Conservation (phyloP, 106 monocot genomes). For the Platanthera guangdongensis region DNA sequence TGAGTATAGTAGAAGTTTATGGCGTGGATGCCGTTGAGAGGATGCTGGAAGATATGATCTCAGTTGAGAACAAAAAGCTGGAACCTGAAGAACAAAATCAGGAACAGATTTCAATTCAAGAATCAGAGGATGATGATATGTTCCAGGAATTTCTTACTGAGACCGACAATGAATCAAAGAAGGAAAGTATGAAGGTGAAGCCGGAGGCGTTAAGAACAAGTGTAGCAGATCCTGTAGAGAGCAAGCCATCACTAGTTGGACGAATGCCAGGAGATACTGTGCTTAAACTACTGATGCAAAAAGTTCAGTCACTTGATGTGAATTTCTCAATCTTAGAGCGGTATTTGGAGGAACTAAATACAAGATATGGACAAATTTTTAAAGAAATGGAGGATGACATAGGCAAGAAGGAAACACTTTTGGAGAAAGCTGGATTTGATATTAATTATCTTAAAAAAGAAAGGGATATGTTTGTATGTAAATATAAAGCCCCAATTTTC, state of each 20-base stretch:
- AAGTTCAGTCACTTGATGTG: slow-evolving; percentile 69
- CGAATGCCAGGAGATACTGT: slow-evolving; percentile 84
- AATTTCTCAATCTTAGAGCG: slow-evolving; percentile 74
- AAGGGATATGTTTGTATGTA: slow-evolving; percentile 49
- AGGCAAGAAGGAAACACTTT: slow-evolving; percentile 23
- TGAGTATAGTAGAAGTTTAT: slow-evolving; percentile 72
- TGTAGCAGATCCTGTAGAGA: slow-evolving; percentile 31
- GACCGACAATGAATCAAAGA: slow-evolving; percentile 18
- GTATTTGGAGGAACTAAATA: slow-evolving; percentile 74
- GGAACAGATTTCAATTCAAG: slow-evolving; percentile 24
- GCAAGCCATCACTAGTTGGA: slow-evolving; percentile 41
- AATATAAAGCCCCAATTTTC: not conserved
- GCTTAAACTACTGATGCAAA: slow-evolving; percentile 87
- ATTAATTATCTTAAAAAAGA: slow-evolving; percentile 43
- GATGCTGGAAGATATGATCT: slow-evolving; percentile 82
- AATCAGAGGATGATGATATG: slow-evolving; percentile 25
- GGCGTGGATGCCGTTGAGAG: slow-evolving; percentile 92
- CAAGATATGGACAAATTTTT: slow-evolving; percentile 63
- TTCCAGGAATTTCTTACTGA: slow-evolving; percentile 14
- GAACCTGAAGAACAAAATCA: slow-evolving; percentile 31
- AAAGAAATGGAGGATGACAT: slow-evolving; percentile 81
- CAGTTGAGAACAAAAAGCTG: slow-evolving; percentile 31
- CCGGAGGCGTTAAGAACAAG: slow-evolving; percentile 16
- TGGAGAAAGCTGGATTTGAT: slow-evolving; percentile 44
- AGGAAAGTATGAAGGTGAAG: slow-evolving; percentile 25